Percentiles rank a stretch among this genome's conserved stretches.
phyloP scores from a whole-genome alignment of 139 green algal species.

The Chlamydomonas asymmetrica region DNA sequence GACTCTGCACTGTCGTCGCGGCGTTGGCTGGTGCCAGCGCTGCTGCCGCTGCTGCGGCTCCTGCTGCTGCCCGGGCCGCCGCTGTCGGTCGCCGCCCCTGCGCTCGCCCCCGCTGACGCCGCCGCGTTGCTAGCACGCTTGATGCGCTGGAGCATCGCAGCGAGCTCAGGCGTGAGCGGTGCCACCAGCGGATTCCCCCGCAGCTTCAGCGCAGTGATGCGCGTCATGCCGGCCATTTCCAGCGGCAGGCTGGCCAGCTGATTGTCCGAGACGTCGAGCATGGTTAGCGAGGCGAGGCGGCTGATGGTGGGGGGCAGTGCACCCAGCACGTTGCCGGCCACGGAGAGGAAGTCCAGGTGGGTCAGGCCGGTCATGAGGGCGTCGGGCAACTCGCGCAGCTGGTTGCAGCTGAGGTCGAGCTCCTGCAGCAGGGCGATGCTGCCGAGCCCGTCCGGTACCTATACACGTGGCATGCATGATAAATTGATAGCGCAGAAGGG shows the following conservation, averaged over 20 bases:
- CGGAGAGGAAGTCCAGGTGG: conserved; percentile 63
- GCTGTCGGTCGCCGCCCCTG: not conserved
- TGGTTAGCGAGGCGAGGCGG: conserved; percentile 3
- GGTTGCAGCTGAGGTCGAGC: conserved; percentile 51
- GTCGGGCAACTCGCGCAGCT: conserved; percentile 42
- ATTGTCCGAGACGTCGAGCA: conserved; percentile 33
- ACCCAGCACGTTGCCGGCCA: conserved; percentile 57
- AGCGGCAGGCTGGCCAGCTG: conserved; percentile 4
- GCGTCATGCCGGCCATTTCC: not conserved
- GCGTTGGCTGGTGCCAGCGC: too few relatives aligned
- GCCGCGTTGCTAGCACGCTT: not conserved
- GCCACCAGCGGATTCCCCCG: conserved; percentile 10
- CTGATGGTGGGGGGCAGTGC: not conserved
- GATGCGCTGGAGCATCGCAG: not conserved
- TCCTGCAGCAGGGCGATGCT: conserved; percentile 27
- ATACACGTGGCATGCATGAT: too few relatives aligned
- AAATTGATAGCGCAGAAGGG: too few relatives aligned
- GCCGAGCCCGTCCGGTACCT: conserved; percentile 40
- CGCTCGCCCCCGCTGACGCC: not conserved
- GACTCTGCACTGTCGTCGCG: too few relatives aligned
- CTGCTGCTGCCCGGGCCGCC: not conserved
- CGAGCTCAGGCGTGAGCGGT: not conserved
- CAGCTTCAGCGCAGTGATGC: conserved; percentile 9
- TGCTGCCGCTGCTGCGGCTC: not conserved
- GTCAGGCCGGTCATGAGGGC: conserved; percentile 23